Conservation (phyloP, 1,284 basidiomycete genomes). For the Rhodotorula sp. region DNA sequence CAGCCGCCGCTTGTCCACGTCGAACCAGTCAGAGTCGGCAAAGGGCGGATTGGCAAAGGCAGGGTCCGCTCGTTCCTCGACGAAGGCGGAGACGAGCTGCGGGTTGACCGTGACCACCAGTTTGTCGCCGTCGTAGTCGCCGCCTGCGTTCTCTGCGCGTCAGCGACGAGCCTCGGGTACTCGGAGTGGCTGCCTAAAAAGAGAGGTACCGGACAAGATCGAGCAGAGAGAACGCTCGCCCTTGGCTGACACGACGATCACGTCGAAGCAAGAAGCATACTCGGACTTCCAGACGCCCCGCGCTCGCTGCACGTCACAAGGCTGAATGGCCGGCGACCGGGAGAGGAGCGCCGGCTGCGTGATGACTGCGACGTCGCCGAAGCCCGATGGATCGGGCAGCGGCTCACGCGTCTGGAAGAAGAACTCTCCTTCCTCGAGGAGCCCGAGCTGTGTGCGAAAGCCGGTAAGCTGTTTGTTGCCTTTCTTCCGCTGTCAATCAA, state of each 20-base stretch:
- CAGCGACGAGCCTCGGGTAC: not conserved
- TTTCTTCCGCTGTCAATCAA: not conserved
- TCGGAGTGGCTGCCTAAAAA: not conserved
- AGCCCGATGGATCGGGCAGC: slow-evolving; percentile 32
- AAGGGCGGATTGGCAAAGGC: slow-evolving; percentile 42
- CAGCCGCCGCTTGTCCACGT: slow-evolving; percentile 30
- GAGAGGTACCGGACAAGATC: slow-evolving; percentile 38
- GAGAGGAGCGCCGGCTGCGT: slow-evolving; percentile 43
- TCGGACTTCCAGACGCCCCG: slow-evolving; percentile 41
- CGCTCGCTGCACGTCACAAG: slow-evolving; percentile 45
- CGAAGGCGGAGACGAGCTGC: slow-evolving; percentile 36
- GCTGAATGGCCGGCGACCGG: slow-evolving; percentile 44
- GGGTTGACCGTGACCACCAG: slow-evolving; percentile 43
- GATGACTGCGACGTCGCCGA: slow-evolving; percentile 28
- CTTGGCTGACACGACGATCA: slow-evolving; percentile 44
- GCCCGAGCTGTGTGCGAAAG: slow-evolving; percentile 33
- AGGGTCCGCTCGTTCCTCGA: slow-evolving; percentile 29
- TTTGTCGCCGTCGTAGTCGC: slow-evolving; percentile 37
- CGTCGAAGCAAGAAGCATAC: slow-evolving; percentile 39
- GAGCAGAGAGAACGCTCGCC: slow-evolving; percentile 42
- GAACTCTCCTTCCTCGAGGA: slow-evolving; percentile 43
- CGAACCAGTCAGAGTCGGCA: slow-evolving; percentile 41
- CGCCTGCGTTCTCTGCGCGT: not conserved
- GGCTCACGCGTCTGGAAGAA: slow-evolving; percentile 43
- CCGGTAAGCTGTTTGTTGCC: not conserved